Percentiles rank a stretch among this genome's conserved stretches.
These are phyloP conservation scores for Metschnikowia koreensis DNA, from an alignment of 805 yeast genomes.

Conservation along the genomic window DNA sequence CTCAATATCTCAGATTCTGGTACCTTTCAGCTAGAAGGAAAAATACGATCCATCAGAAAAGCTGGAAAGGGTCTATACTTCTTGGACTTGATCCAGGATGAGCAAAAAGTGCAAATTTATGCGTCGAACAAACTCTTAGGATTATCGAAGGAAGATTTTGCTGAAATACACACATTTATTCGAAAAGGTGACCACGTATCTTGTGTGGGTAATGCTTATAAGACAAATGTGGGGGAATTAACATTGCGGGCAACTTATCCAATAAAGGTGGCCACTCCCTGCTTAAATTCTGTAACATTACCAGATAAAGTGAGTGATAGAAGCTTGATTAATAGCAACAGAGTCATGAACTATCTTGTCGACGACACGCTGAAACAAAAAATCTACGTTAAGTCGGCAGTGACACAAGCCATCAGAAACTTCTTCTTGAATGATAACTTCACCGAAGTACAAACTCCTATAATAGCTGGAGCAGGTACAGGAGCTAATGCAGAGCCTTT, in stretches of 20 bases:
- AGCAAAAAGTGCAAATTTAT: conserved; percentile 56
- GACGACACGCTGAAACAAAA: conserved; percentile 49
- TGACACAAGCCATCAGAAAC: conserved; percentile 53
- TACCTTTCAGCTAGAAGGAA: conserved; percentile 46
- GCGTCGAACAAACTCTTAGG: conserved; percentile 51
- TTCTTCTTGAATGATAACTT: conserved; percentile 58
- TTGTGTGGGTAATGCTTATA: conserved; percentile 68
- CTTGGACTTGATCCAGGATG: conserved; percentile 66
- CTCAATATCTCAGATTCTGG: conserved; percentile 10
- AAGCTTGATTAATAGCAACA: conserved; percentile 57
- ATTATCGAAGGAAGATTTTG: conserved; percentile 43
- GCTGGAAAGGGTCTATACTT: conserved; percentile 71
- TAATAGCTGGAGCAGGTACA: conserved; percentile 66
- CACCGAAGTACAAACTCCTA: conserved; percentile 87
- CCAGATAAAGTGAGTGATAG: conserved; percentile 63
- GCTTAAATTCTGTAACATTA: conserved; percentile 43
- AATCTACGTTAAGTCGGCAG: conserved; percentile 50
- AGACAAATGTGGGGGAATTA: conserved; percentile 75
- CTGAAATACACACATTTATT: conserved; percentile 37
- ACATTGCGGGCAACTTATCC: conserved; percentile 60
- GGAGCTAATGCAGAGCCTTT: conserved; percentile 97
- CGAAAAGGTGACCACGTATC: conserved; percentile 72
- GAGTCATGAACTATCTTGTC: conserved; percentile 73
- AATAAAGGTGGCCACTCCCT: conserved; percentile 59
- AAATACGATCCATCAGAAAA: conserved; percentile 54